These are phyloP conservation scores for Microstroma glucosiphilum DNA, from an alignment of 1,284 basidiomycete species.

Conservation along the genomic window DNA sequence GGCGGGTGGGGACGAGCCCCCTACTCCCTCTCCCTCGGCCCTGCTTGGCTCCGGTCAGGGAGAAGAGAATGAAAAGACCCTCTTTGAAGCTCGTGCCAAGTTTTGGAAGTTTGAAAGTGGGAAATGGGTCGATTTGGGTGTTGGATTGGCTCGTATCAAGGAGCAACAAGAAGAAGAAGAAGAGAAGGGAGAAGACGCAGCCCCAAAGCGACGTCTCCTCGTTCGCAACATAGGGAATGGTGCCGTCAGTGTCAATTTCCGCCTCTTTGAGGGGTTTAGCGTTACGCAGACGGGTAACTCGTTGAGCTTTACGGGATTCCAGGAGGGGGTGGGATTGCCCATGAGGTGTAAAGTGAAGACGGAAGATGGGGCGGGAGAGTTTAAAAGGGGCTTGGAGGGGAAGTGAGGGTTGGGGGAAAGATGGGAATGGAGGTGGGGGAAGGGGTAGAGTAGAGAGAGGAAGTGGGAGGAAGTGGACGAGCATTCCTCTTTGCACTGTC, in stretches of 20 bases:
- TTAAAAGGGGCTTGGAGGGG: constrained; percentile 27
- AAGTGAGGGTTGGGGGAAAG: constrained; percentile 9
- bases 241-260: constrained; percentile 30
- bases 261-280: constrained; percentile 27
- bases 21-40: background rate
- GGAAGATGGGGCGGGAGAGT: constrained; percentile 24
- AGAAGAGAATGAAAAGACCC: constrained; percentile 35
- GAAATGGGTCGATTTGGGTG: constrained; percentile 39
- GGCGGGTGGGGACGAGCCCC: background rate
- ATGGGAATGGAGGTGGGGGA: background rate
- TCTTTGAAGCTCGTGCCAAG: constrained; percentile 34
- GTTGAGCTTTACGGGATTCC: constrained; percentile 35
- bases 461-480: background rate
- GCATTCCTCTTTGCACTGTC: too few relatives aligned
- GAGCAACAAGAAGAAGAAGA: background rate
- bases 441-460: background rate
- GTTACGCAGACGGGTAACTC: constrained; percentile 28
- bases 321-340: constrained; percentile 28
- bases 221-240: constrained; percentile 44
- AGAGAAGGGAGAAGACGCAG: constrained; percentile 12
- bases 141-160: constrained; percentile 40
- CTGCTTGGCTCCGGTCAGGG: constrained; percentile 38
- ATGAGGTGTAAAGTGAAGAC: constrained; percentile 43
- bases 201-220: constrained; percentile 30
- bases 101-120: constrained; percentile 35